Conservation (phyloP, 2,329 filamentous ascomycete genomes). For the Phoma sp. region DNA sequence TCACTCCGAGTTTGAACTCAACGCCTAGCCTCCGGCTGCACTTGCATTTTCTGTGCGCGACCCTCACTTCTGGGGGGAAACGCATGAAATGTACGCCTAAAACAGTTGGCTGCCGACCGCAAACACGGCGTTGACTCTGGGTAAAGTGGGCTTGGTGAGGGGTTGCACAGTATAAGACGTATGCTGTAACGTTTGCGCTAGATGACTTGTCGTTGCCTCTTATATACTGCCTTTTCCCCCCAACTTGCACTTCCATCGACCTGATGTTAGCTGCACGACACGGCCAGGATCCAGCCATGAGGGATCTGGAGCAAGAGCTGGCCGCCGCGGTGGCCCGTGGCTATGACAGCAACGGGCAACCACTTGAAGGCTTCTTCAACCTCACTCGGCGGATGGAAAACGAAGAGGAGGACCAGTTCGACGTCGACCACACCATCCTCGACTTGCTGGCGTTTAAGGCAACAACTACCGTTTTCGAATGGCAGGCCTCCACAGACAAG, state of each 20-base stretch:
- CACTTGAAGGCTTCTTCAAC: slow-evolving; percentile 39
- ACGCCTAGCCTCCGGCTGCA: slow-evolving; percentile 29
- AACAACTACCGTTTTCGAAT: slow-evolving; percentile 52
- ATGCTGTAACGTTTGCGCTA: slow-evolving; percentile 12
- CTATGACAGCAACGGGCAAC: slow-evolving; percentile 26
- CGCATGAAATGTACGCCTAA: slow-evolving; percentile 32
- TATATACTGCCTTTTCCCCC: slow-evolving; percentile 15
- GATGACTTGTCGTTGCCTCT: slow-evolving; percentile 13
- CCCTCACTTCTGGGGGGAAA: slow-evolving; percentile 8
- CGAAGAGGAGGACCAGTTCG: slow-evolving; percentile 50
- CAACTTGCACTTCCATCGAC: not conserved
- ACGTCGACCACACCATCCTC: slow-evolving; percentile 64
- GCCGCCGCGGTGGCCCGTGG: slow-evolving; percentile 25
- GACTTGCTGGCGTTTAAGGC: slow-evolving; percentile 62
- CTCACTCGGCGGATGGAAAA: slow-evolving; percentile 44
- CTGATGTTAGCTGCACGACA: slow-evolving; percentile 28
- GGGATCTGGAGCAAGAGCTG: slow-evolving; percentile 36
- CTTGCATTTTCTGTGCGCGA: slow-evolving; percentile 19
- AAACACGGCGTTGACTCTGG: slow-evolving; percentile 1
- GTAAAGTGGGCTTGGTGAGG: slow-evolving; percentile 8
- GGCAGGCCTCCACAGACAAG: slow-evolving; percentile 37
- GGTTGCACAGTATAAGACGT: slow-evolving; percentile 5
- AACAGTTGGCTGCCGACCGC: slow-evolving; percentile 20
- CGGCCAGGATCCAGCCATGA: slow-evolving; percentile 22
- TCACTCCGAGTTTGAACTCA: slow-evolving; percentile 29